Evolutionary conservation across 2,329 filamentous ascomycete genomes (phyloP).

Genomic region (Penicillium palitans): DNA sequence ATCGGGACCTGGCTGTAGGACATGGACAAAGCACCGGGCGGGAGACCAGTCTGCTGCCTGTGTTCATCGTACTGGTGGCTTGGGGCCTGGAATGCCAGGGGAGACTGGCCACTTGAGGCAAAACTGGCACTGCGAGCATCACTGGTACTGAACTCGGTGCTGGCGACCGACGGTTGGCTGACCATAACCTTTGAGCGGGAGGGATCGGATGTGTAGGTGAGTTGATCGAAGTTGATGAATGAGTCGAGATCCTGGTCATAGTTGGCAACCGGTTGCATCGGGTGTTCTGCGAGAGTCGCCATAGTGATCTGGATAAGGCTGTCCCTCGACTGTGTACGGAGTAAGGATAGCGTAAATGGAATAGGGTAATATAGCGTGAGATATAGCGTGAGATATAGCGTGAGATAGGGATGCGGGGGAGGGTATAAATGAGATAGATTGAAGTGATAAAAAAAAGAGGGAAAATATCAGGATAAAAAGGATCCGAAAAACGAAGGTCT

Average conservation of each 20-base stretch:
- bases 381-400: not conserved
- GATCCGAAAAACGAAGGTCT: constrained; percentile 13
- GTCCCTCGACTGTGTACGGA: not conserved
- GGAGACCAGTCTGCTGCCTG: constrained; percentile 91
- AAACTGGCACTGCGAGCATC: constrained; percentile 38
- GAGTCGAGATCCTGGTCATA: constrained; percentile 50
- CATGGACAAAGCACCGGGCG: constrained; percentile 77
- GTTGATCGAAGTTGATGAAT: constrained; percentile 50
- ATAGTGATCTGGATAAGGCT: constrained; percentile 21
- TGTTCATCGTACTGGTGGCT: constrained; percentile 95
- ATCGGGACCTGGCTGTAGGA: constrained; percentile 66
- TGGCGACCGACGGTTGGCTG: constrained; percentile 40
- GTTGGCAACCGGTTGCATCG: constrained; percentile 32
- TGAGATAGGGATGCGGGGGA: not conserved
- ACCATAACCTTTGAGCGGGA: constrained; percentile 39
- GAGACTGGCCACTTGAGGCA: constrained; percentile 42
- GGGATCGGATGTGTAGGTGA: constrained; percentile 42
- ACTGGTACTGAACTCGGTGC: constrained; percentile 35
- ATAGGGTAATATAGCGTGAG: not conserved
- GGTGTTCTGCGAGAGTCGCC: constrained; percentile 40
- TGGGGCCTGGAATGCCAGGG: constrained; percentile 69
- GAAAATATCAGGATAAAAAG: constrained; percentile 2
- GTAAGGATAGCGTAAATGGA: not conserved
- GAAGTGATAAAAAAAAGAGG: constrained; percentile 13
- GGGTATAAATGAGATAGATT: not conserved